phyloP scores from a whole-genome alignment of 148 eudicot species.

The Fagopyrum esculentum region DNA sequence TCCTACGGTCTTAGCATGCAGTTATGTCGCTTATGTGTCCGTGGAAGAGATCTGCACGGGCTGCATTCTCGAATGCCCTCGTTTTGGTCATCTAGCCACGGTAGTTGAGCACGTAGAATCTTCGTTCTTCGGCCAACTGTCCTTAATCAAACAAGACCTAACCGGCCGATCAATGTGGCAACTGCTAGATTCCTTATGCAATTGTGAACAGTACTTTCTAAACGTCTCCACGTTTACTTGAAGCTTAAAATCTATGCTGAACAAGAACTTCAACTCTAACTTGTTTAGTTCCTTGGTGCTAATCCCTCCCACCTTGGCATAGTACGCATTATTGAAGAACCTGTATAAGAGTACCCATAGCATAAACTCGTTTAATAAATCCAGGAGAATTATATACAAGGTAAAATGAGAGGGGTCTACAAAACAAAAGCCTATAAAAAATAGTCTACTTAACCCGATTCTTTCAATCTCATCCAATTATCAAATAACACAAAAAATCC shows the following conservation, averaged over 20 bases:
- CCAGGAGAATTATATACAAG: no score
- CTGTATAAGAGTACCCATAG: conserved; percentile 28
- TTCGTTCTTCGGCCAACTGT: conserved; percentile 50
- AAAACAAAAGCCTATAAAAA: no score
- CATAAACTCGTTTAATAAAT: no score
- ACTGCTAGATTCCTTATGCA: conserved; percentile 50
- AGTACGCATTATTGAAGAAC: conserved; percentile 76
- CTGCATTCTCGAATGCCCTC: no score
- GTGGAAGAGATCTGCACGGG: no score
- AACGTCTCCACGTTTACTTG: conserved; percentile 52
- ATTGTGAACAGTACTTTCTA: conserved; percentile 42
- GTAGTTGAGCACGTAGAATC: conserved; percentile 34
- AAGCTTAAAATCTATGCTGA: conserved; percentile 63
- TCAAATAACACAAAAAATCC: no score
- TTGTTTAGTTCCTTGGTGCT: conserved; percentile 66
- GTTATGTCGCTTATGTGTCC: no score
- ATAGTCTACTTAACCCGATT: no score
- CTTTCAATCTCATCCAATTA: no score
- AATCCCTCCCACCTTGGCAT: conserved; percentile 88
- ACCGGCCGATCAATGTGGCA: conserved; percentile 38
- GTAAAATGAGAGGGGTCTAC: no score
- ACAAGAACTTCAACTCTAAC: conserved; percentile 73
- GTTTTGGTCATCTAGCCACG: conserved; percentile 35
- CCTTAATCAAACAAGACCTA: conserved; percentile 47
- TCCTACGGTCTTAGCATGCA: no score